A percentile compares a stretch with the other conserved stretches of the same genome.
Conservation (phyloP, 2,329 filamentous ascomycete genomes). For the Lachnellula subtilissima region DNA sequence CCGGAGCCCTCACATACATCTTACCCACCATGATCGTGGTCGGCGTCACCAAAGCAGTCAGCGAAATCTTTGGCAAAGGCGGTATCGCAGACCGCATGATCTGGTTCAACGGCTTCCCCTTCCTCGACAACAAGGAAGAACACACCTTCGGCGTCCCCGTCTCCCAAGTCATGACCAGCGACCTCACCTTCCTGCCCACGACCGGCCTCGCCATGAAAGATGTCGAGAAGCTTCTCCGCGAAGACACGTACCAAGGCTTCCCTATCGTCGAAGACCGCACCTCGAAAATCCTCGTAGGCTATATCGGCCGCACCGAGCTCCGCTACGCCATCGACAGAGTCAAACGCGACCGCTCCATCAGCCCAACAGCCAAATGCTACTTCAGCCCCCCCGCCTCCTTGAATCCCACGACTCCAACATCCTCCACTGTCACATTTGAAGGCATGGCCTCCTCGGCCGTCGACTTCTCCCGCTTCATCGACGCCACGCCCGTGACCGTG, state of each 20-base stretch:
- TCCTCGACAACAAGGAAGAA: conserved; percentile 95
- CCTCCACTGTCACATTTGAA: conserved; percentile 51
- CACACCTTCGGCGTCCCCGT: conserved; percentile 95
- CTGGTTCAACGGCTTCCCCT: conserved; percentile 96
- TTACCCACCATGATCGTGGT: conserved; percentile 98
- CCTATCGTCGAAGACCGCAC: conserved; percentile 75
- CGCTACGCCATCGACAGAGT: conserved; percentile 83
- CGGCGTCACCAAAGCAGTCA: conserved; percentile 89
- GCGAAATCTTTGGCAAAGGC: conserved; percentile 87
- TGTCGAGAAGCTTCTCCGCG: conserved; percentile 68
- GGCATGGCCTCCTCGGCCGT: conserved; percentile 55
- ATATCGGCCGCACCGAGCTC: conserved; percentile 88
- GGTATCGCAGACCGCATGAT: conserved; percentile 98
- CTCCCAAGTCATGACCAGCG: conserved; percentile 79
- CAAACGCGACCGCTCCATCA: conserved; percentile 62
- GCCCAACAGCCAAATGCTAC: conserved; percentile 63
- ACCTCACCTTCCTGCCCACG: conserved; percentile 69
- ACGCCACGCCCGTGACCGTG: conserved; percentile 82
- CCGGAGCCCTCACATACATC: conserved; percentile 94
- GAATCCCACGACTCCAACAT: conserved; percentile 20
- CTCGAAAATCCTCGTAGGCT: conserved; percentile 74
- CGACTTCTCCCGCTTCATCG: conserved; percentile 83
- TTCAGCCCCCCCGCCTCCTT: conserved; percentile 56
- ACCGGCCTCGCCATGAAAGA: conserved; percentile 70
- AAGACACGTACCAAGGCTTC: conserved; percentile 86